These are phyloP conservation scores for Phytophthora cajani DNA, from an alignment of 352 stramenopile species.

Conservation along the genomic window DNA sequence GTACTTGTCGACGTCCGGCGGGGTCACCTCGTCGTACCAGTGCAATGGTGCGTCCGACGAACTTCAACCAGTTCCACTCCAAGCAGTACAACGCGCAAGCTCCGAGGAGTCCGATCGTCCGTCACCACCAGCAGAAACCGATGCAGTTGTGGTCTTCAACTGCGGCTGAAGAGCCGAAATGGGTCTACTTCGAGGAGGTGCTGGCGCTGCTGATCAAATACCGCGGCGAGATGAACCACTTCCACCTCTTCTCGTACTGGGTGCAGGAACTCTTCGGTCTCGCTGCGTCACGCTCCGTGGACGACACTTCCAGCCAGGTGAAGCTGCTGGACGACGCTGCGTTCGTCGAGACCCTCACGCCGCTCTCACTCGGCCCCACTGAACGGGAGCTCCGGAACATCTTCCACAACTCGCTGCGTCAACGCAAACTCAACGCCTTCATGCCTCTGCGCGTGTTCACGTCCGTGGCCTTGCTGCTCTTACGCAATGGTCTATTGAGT, in stretches of 20 bases:
- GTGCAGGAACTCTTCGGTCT: constrained; percentile 58
- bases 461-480: constrained; percentile 64
- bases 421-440: constrained; percentile 52
- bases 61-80: constrained; percentile 68
- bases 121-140: constrained; percentile 27
- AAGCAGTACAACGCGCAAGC: constrained; percentile 58
- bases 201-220: constrained; percentile 70
- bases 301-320: background rate
- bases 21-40: constrained; percentile 23
- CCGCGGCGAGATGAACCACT: constrained; percentile 65
- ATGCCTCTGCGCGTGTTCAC: constrained; percentile 75
- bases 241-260: constrained; percentile 69
- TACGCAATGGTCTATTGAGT: constrained; percentile 66
- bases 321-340: constrained; percentile 52
- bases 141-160: constrained; percentile 1
- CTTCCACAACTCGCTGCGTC: constrained; percentile 71
- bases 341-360: constrained; percentile 54
- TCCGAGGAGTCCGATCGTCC: constrained; percentile 56
- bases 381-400: constrained; percentile 70
- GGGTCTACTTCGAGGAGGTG: constrained; percentile 68
- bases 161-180: constrained; percentile 26
- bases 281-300: constrained; percentile 14
- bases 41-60: constrained; percentile 48
- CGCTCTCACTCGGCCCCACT: constrained; percentile 52
- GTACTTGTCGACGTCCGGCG: constrained; percentile 22